Conservation (phyloP, 768 basidiomycete species). For the Brasilioporus rufonigricans region DNA sequence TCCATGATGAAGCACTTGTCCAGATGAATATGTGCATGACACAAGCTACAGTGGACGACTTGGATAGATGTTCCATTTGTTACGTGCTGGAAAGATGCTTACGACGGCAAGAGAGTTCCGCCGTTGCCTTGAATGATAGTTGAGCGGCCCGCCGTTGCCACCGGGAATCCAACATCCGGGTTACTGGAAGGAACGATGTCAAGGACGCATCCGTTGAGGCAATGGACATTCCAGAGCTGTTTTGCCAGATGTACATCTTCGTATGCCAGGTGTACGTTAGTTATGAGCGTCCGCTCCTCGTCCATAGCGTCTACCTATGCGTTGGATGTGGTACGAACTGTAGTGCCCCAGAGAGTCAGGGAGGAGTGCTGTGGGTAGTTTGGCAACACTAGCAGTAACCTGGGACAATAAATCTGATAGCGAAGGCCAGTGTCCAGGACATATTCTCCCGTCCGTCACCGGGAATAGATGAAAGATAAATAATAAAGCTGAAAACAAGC, state of each 20-base stretch:
- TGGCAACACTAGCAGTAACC: too few species aligned
- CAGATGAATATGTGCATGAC: conserved; percentile 64
- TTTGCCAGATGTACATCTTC: conserved; percentile 24
- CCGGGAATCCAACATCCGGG: background rate
- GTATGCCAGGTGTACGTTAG: conserved; percentile 33
- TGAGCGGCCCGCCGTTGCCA: background rate
- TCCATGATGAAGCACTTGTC: conserved; percentile 69
- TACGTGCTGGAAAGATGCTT: conserved; percentile 4
- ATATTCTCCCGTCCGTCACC: too few species aligned
- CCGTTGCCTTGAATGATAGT: conserved; percentile 24
- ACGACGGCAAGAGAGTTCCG: conserved; percentile 35
- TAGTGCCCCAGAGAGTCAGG: too few species aligned
- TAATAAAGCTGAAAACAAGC: too few species aligned
- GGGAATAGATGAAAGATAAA: too few species aligned
- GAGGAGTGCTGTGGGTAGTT: too few species aligned
- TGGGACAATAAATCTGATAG: too few species aligned
- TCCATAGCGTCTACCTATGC: background rate
- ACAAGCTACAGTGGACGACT: conserved; percentile 34
- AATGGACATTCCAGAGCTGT: conserved; percentile 33
- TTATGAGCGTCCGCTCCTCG: conserved; percentile 12
- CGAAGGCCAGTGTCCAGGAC: too few species aligned
- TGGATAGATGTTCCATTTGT: conserved; percentile 12
- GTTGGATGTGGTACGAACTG: background rate
- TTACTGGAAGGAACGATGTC: conserved; percentile 18
- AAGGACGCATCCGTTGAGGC: conserved; percentile 28